phyloP scores from a whole-genome alignment of 805 yeast species.

The Schizosaccharomyces pombe region DNA sequence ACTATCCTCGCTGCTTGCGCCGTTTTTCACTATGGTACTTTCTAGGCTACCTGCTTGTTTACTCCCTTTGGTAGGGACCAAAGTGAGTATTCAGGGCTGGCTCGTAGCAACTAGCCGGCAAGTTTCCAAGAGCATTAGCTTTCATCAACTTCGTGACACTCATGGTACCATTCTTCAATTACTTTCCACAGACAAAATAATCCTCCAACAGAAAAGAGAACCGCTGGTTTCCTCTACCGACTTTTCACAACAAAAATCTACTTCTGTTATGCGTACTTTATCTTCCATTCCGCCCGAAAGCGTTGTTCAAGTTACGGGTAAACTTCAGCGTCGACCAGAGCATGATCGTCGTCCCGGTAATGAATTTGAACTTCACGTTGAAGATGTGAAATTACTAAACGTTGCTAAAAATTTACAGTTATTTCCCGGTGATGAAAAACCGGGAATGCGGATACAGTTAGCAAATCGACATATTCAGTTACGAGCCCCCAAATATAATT shows the following conservation, averaged over 20 bases:
- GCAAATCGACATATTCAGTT: background rate
- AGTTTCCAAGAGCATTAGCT: background rate
- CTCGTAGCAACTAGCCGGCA: background rate
- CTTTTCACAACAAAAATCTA: too few species aligned
- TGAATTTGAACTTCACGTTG: background rate
- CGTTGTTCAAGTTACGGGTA: background rate
- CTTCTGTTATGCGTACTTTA: too few species aligned
- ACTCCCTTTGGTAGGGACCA: background rate
- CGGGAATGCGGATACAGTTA: background rate
- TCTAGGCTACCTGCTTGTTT: background rate
- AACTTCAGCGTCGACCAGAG: background rate
- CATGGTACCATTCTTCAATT: background rate
- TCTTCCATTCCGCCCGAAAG: background rate
- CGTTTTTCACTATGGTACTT: too few species aligned
- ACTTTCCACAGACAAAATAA: background rate
- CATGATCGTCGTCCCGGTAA: background rate
- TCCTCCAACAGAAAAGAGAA: background rate
- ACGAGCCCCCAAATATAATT: slow-evolving; percentile 12
- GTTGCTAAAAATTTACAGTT: background rate
- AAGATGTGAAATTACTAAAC: background rate
- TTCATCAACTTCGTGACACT: background rate
- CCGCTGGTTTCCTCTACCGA: too few species aligned
- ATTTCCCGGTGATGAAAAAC: background rate
- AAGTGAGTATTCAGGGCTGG: background rate
- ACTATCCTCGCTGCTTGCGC: too few species aligned